Percentiles rank a stretch among this genome's conserved stretches.
Evolutionary conservation across 148 eudicot genomes (phyloP).

Genomic region (Diospyros kaki): DNA sequence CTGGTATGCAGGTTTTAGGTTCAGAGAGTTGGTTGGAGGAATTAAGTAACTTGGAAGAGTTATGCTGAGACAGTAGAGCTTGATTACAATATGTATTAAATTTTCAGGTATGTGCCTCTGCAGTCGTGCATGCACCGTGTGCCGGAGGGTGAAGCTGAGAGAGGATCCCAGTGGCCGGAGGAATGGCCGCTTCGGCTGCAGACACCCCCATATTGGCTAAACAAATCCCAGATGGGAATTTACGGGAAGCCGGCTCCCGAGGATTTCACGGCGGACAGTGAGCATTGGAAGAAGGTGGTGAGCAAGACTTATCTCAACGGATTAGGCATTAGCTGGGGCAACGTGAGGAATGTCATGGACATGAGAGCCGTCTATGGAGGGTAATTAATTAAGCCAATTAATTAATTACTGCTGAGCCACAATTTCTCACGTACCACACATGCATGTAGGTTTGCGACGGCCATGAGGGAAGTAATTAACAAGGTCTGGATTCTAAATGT

Average conservation of each 20-base stretch:
- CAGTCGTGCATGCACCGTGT: conserved; percentile 72
- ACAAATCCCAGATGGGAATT: conserved; percentile 70
- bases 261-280: conserved; percentile 59
- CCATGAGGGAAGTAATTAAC: conserved; percentile 42
- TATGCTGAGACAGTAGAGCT: not conserved
- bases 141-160: conserved; percentile 38
- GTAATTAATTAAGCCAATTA: conserved; percentile 21
- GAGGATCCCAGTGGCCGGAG: conserved; percentile 80
- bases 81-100: not conserved
- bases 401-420: not conserved
- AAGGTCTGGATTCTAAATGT: conserved; percentile 83
- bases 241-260: conserved; percentile 86
- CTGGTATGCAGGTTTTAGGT: conserved; percentile 38
- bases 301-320: conserved; percentile 53
- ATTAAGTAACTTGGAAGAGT: too few relatives aligned
- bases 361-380: conserved; percentile 96
- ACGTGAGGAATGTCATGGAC: conserved; percentile 79
- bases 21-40: too few relatives aligned
- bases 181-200: conserved; percentile 56
- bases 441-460: conserved; percentile 50
- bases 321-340: conserved; percentile 67
- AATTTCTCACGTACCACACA: too few relatives aligned
- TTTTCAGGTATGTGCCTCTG: conserved; percentile 66
- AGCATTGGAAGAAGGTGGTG: conserved; percentile 68
- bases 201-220: conserved; percentile 69